phyloP scores from a whole-genome alignment of 345 rosid species.

The Dimocarpus longan region DNA sequence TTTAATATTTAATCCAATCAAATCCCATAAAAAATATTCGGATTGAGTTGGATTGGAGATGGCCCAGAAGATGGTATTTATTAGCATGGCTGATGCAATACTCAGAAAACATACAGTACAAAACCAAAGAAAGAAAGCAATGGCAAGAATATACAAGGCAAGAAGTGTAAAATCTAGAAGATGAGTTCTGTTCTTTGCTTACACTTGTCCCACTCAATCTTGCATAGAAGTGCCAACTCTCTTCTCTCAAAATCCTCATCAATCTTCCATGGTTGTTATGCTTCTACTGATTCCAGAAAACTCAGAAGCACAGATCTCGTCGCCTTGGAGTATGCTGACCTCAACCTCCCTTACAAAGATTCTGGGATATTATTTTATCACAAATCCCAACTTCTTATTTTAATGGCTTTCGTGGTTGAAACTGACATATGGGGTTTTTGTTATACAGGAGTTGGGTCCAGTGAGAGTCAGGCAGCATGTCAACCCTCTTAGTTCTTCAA shows the following conservation, averaged over 20 bases:
- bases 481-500: conserved; percentile 84
- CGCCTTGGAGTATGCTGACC: conserved; percentile 76
- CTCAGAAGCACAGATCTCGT: conserved; percentile 64
- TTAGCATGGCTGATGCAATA: no score
- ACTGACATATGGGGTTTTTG: conserved; percentile 1
- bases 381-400: neutral
- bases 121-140: neutral
- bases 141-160: neutral
- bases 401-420: neutral
- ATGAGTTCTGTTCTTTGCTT: conserved; percentile 12
- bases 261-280: conserved; percentile 22
- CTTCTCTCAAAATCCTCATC: conserved; percentile 3
- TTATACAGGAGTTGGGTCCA: conserved; percentile 71
- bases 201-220: neutral
- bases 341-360: conserved; percentile 61
- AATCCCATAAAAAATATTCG: no score
- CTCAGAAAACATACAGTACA: no score
- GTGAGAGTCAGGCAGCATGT: conserved; percentile 93
- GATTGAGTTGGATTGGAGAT: no score
- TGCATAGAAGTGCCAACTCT: conserved; percentile 1
- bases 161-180: neutral
- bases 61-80: no score
- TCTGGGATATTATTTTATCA: conserved; percentile 45
- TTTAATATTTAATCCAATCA: no score
- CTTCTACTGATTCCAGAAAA: conserved; percentile 25